Base-by-base conservation (phyloP, 805 yeast genomes). In the Ogataea haglerorum region DNA sequence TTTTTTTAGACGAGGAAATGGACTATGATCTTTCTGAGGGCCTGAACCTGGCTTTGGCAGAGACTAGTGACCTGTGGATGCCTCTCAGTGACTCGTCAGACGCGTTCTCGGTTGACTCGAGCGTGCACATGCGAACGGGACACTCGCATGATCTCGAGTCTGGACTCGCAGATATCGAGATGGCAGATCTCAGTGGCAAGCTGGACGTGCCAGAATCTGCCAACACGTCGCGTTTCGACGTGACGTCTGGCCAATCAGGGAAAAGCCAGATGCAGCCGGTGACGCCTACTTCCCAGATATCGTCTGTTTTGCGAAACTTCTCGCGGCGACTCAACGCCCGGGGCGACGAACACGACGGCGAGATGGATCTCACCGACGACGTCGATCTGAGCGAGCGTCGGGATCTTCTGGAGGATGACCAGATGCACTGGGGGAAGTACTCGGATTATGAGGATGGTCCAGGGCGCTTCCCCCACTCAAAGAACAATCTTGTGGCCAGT, bases 281-380 rank as follows among this genome's bases (percentile, higher is more conserved):
- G 18, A 44, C 57, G 6, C 58, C 60, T 5, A 42, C 47, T 10
- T 28, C 42, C 5, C 53, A 52, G 22, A 24, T 56, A 12, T 37
- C 55, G 6, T 44, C 45, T 5, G 58, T 46, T 6, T 54, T 55
- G 40, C 46, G 43, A 28, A 46, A 43, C 9, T 49, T 57, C 24
- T 48, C 58, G 10, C 51, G 52, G 5, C 49, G 49, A 23, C 51
- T 57, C 25, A 57, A 53, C 37, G 54, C 60, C 7, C 44, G 46
- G 6, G 52, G 49, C 4, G 43, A 47, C 29, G 52, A 42, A 12
- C 46, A 50, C 3, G 41, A 40, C 9, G 47, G 42, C 24, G 38
- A 34, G 6, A 31, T 35, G n/a, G 47, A 42, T 2, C 37, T 46
- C 45, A 40, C 10, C 10, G 42, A 28, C 9, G 43, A 46, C 18